These are phyloP conservation scores for Quercus rubra DNA, from an alignment of 306 rosid species.

Conservation along the genomic window DNA sequence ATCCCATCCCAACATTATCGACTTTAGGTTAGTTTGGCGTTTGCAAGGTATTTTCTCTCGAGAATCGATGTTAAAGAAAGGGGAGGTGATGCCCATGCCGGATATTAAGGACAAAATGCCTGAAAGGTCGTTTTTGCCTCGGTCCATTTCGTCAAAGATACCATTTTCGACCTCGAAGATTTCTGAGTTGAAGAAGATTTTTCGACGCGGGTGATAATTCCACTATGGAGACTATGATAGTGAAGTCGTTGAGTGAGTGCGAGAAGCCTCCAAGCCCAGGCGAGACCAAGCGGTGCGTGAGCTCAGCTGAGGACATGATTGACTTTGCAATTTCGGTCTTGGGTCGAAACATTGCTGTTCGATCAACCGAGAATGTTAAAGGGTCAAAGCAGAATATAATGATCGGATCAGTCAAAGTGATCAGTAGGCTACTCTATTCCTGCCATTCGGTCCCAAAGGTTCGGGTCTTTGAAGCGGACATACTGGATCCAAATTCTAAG, in stretches of 20 bases:
- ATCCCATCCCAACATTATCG: too few species aligned
- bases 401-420: too few species aligned
- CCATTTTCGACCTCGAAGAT: conserved; percentile 73
- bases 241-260: conserved; percentile 61
- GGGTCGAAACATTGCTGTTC: too few species aligned
- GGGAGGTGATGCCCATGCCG: too few species aligned
- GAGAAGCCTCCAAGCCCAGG: conserved; percentile 67
- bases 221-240: conserved; percentile 67
- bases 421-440: conserved; percentile 51
- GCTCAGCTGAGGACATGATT: conserved; percentile 37
- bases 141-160: conserved; percentile 29
- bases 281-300: conserved; percentile 87
- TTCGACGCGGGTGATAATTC: conserved; percentile 73
- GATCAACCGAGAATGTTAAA: too few species aligned
- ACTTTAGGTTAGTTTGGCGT: too few species aligned
- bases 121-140: conserved; percentile 1
- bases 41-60: too few species aligned
- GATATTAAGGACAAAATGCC: conserved; percentile 76
- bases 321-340: too few species aligned
- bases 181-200: conserved; percentile 48
- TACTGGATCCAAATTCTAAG: conserved; percentile 32
- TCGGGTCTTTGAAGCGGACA: conserved; percentile 84
- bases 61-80: too few species aligned
- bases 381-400: too few species aligned
- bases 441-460: conserved; percentile 40